Base-by-base conservation (phyloP, 768 basidiomycete species). In the Lactarius sp. region DNA sequence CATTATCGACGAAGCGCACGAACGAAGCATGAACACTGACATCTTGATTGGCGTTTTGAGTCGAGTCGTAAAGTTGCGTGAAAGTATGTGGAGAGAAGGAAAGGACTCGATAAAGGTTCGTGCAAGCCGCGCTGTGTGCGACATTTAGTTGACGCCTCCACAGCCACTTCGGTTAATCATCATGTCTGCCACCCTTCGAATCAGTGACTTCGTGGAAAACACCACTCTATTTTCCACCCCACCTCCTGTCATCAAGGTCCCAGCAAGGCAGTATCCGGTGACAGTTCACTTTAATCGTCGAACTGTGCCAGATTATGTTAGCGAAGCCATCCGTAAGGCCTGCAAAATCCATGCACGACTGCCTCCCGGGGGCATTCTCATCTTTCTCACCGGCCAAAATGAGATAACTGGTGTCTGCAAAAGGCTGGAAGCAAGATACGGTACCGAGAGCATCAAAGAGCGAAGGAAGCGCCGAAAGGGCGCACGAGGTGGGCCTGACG, bases 1-100 rank as follows among this genome's bases (percentile, higher is more conserved):
- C 65, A 88, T 98, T 63, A 91, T 99, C 61, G 97, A 99, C 66
- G 97, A 99, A 74, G 97, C 97, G 0, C 97, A 99, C 74, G 97
- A 99, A 75, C 79, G 97, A 64, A 97, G 94, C 70, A 92, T 98
- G 80, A 98, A 98, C 71, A 98, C 97, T 4, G 97, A 99, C 73
- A 93, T 99, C 55, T 79, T 98, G 46, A 93, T 99, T 62, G 97
- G 97, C 49, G 93, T 98, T 7, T 78, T 99, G n/a, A 96, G 94
- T 71, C 85, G 97, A 42, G 92, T 99, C 1, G 81, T 94, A 51
- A 91, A 87, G 72, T 76, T 99, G 53, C 80, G 97, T 55, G 95
- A 98, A 73, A 83, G 89, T 58, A 80, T 92, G 80, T 98, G 95
- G 94, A 83, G 83, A 68, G 83, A 89, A 61, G 83, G 83, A 14